Evolutionary conservation across 2,329 filamentous ascomycete genomes (phyloP).

Genomic region (Simplicillium sp.): DNA sequence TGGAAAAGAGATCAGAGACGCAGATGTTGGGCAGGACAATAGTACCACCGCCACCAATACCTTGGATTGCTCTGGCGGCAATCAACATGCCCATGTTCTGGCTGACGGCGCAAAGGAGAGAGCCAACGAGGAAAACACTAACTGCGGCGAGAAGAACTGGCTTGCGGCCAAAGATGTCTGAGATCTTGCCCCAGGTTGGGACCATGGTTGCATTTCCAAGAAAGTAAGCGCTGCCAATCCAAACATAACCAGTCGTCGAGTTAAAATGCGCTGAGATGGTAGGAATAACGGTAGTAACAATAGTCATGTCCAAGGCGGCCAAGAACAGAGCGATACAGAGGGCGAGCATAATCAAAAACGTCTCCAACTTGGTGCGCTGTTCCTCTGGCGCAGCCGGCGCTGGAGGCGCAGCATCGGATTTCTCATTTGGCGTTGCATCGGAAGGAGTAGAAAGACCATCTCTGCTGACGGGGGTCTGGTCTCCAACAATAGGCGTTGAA

Average conservation of each 20-base stretch:
- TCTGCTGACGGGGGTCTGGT: too few species aligned
- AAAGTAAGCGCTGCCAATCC: constrained; percentile 68
- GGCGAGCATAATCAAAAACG: constrained; percentile 28
- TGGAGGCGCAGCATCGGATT: too few species aligned
- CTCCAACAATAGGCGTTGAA: too few species aligned
- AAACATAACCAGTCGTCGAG: constrained; percentile 62
- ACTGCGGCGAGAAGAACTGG: constrained; percentile 41
- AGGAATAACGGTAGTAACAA: constrained; percentile 58
- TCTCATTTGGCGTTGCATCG: too few species aligned
- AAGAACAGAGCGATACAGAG: constrained; percentile 39
- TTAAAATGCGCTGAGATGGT: constrained; percentile 55
- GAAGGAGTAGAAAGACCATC: too few species aligned
- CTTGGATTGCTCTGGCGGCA: constrained; percentile 45
- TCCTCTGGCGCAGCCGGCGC: too few species aligned
- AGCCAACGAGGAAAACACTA: constrained; percentile 43
- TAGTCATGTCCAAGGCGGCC: constrained; percentile 48
- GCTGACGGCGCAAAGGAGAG: constrained; percentile 42
- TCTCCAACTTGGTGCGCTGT: constrained; percentile 20
- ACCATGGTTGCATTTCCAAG: constrained; percentile 58
- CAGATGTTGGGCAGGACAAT: constrained; percentile 51
- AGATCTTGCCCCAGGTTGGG: constrained; percentile 60
- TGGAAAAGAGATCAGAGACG: constrained; percentile 45
- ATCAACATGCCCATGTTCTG: constrained; percentile 42
- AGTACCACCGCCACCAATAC: constrained; percentile 46
- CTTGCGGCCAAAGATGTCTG: constrained; percentile 50